Evolutionary conservation across 148 eudicot species (phyloP).

Genomic region (Nyssa sinensis): DNA sequence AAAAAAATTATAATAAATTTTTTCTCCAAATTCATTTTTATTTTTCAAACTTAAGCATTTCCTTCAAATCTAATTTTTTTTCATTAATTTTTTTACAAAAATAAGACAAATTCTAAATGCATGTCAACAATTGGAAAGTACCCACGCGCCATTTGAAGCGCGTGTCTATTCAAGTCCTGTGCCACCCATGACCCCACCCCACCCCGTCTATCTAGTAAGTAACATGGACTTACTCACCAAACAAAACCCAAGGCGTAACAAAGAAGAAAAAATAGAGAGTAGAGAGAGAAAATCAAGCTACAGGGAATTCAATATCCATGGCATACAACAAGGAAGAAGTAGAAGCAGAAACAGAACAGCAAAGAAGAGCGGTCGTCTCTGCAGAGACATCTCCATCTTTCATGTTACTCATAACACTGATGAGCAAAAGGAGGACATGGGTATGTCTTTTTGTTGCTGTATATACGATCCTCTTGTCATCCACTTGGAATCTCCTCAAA

Average conservation of each 20-base stretch:
- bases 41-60: no score
- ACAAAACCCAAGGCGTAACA: background rate
- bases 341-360: background rate
- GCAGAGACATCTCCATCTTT: background rate
- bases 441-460: slow-evolving; percentile 33
- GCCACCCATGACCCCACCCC: no score
- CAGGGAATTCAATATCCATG: background rate
- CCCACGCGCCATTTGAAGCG: no score
- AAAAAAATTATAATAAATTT: no score
- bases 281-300: background rate
- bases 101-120: no score
- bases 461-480: slow-evolving; percentile 35
- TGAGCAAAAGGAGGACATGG: slow-evolving; percentile 55
- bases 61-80: no score
- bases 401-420: slow-evolving; percentile 23
- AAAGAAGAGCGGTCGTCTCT: background rate
- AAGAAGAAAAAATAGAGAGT: background rate
- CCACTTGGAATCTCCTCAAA: slow-evolving; percentile 48
- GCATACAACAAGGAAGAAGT: background rate
- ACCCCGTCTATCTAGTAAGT: no score
- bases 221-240: no score
- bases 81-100: no score
- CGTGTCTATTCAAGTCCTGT: no score
- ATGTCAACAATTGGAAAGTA: no score
- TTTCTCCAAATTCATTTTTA: no score